A percentile compares a stretch with the other conserved stretches of the same genome.
phyloP scores from a whole-genome alignment of 495 filamentous ascomycete genomes.

The Penicillium lagena region DNA sequence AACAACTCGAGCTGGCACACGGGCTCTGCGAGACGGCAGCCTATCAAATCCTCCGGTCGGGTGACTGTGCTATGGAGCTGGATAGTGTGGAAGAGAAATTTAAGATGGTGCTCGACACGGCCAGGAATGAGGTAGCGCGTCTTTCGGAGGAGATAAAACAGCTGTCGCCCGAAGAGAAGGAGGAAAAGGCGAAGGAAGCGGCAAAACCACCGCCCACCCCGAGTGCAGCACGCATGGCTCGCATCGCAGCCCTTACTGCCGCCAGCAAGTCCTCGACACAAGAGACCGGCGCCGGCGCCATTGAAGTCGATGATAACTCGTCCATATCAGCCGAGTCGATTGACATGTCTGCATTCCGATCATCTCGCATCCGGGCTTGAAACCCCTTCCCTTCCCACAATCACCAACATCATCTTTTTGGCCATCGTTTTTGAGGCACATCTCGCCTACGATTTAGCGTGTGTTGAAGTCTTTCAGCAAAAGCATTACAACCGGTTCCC shows the following conservation, averaged over 20 bases:
- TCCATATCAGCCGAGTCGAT: constrained; percentile 31
- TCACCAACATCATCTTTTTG: too few relatives aligned
- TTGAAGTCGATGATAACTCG: constrained; percentile 39
- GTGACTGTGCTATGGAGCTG: constrained; percentile 71
- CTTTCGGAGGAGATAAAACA: constrained; percentile 30
- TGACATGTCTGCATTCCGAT: constrained; percentile 37
- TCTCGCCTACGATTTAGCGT: constrained; percentile 15
- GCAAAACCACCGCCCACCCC: constrained; percentile 11
- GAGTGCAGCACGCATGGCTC: constrained; percentile 15
- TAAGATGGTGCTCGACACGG: constrained; percentile 32
- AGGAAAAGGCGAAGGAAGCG: constrained; percentile 13
- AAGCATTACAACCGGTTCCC: constrained; percentile 8
- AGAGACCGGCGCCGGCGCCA: constrained; percentile 11
- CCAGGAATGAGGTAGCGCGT: constrained; percentile 32
- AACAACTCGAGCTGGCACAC: constrained; percentile 70
- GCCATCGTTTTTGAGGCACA: too few relatives aligned
- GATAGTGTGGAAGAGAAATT: constrained; percentile 56
- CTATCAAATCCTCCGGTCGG: constrained; percentile 78
- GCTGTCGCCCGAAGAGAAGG: constrained; percentile 3
- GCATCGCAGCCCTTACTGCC: constrained; percentile 7
- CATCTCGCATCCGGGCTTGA: constrained; percentile 24
- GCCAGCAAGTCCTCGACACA: constrained; percentile 5
- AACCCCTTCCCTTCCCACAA: not conserved
- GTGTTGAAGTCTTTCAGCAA: constrained; percentile 14
- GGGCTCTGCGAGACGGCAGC: constrained; percentile 76